Evolutionary conservation across 73 alveolate genomes (phyloP), one percentile per base, ranked within the genome.

Genomic region (Urostyla sp.): DNA sequence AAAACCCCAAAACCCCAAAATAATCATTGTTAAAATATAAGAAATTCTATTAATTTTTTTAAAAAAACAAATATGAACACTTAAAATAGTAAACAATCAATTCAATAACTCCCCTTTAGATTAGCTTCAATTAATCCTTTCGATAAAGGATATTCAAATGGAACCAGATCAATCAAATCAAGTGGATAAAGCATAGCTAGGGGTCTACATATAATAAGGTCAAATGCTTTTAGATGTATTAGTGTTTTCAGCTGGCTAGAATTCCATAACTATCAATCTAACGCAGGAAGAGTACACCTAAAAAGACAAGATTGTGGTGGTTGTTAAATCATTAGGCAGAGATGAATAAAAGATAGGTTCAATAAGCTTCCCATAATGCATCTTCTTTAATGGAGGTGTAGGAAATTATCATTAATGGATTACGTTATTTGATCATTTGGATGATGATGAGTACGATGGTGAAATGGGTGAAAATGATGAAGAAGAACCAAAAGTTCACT

Each of bases 361-460:
- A 7, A 75, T 84, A 38, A 73, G 88, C 38, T 57, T 84, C 85
- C 84, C 81, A n/a, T 28, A 55, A 31, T 55, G 57, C 24, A 32
- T 75, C 36, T 55, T 53, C 38, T 28, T 13, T 38, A 26, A 2
- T 8, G 76, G 77, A 35, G 87, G 72, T 0, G 84, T 58, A 37
- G 23, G 69, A 27, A 48, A 38, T 13, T 80, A 72, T 75, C 49
- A 44, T 27, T 40, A 45, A 21, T 84, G 92, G 92, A 74, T 84
- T 32, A 84, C 92, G 38, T 48, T 84, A 53, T 84, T 84, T 56
- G 92, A 84, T 59, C 88, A 84, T 45, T 43, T 34, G 18, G 92
- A 84, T 30, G 92, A 84, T 48, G 92, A 84, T 75, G 85, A 72
- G 79, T 84, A 66, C 63, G 92, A 84, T 75, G 92, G 92, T 18